Base-by-base conservation (phyloP, 2,329 filamentous ascomycete species). In the Paracamarosporium sp. region DNA sequence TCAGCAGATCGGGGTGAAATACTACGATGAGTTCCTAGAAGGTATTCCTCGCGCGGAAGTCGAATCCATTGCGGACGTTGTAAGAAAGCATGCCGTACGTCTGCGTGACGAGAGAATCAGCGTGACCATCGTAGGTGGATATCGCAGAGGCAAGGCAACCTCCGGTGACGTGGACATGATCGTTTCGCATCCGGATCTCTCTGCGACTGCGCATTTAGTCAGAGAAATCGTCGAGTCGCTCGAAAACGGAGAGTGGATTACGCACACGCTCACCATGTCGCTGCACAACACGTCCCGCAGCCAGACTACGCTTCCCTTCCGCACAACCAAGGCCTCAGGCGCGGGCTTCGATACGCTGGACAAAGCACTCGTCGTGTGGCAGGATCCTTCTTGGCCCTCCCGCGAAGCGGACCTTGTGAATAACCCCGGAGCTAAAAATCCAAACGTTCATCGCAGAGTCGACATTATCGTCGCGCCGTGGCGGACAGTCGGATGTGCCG, bases 1-100 rank as follows among this genome's bases (percentile, higher is more conserved):
- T 1, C 94, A 97, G 75, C 93, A 98, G 73, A 96, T 98, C 54
- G 94, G 95, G 0, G 81, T 97, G 43, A 98, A 98, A 73, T 97
- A 88, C 77, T 97, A 96, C 73, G 90, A 96, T 31, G 94, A 98
- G 62, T 90, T 99, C 54, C 79, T 85, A 44, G 76, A 83, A 15
- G 87, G 85, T 13, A 91, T 98, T 4, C 85, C 91, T 0, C 86
- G 93, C 1, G 56, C 70, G 0, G 93, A 98, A 74, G 90, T 92
- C 0, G 88, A 92, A 64, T 69, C 73, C 0, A 96, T 97, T 52
- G 86, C 85, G 0, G 68, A 78, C 4, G 80, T 82, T 1, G 84
- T 97, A 15, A 81, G 89, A 1, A 68, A 78, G 1, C 88, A 95
- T 61, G 92, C 92, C 1, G 86, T 87, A 44, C 78, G 74, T 17